Conservation (phyloP, 345 rosid species). For the Laguncularia racemosa region DNA sequence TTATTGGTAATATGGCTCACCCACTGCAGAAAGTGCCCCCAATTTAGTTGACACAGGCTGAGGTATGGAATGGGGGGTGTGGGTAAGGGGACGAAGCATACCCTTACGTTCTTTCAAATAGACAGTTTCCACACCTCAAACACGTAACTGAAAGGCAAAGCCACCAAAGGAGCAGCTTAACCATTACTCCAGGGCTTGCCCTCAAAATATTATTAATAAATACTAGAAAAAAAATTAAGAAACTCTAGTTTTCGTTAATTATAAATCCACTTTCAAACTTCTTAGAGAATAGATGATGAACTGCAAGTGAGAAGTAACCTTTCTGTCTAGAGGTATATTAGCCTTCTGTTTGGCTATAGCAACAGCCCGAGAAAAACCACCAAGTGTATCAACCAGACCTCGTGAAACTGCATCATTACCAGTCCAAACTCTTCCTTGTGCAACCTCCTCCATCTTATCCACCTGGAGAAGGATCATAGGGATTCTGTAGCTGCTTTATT, state of each 20-base stretch:
- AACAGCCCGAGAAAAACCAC: conserved; percentile 80
- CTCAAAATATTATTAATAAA: no score
- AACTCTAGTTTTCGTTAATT: neutral
- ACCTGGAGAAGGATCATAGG: conserved; percentile 29
- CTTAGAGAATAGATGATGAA: neutral
- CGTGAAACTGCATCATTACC: conserved; percentile 79
- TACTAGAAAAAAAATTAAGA: neutral
- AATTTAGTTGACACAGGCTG: no score
- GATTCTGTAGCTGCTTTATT: neutral
- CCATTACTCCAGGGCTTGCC: no score
- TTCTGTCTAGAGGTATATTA: conserved; percentile 54
- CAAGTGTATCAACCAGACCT: conserved; percentile 81
- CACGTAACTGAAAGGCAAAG: no score
- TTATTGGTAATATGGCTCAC: no score
- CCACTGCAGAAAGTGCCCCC: no score
- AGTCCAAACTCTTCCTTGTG: conserved; percentile 99
- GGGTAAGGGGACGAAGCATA: no score
- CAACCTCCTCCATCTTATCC: conserved; percentile 86
- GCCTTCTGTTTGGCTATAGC: conserved; percentile 86
- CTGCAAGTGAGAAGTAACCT: conserved; percentile 21
- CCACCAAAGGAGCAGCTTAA: no score
- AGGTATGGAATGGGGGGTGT: no score
- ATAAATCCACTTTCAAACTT: neutral
- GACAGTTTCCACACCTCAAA: no score
- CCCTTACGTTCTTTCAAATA: no score